Conservation (phyloP, 2,329 filamentous ascomycete species). For the Microsporum canis region DNA sequence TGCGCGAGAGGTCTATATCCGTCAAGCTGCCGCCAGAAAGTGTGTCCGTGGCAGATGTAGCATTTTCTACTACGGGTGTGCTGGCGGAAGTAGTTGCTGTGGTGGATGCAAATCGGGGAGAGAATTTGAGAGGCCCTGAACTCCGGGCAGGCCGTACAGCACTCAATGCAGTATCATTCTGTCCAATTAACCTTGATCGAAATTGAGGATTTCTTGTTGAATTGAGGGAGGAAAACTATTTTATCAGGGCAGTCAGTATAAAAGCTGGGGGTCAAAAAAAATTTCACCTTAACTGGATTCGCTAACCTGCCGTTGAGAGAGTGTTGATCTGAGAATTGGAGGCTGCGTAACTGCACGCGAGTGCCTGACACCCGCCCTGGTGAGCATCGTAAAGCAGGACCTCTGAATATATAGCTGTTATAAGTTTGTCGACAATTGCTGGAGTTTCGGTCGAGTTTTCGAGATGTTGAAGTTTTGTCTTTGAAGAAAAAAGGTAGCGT, state of each 20-base stretch:
- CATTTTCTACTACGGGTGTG: constrained; percentile 7
- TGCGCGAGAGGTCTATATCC: constrained; percentile 37
- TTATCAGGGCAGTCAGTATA: background rate
- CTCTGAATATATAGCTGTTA: background rate
- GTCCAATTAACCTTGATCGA: background rate
- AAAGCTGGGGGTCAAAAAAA: background rate
- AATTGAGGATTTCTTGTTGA: constrained; percentile 6
- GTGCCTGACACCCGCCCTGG: constrained; percentile 43
- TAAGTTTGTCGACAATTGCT: background rate
- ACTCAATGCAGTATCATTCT: background rate
- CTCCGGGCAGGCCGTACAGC: background rate
- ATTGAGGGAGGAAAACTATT: constrained; percentile 14
- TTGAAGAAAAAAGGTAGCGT: background rate
- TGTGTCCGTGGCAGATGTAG: constrained; percentile 7
- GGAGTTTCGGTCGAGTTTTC: background rate
- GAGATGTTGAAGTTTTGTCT: background rate
- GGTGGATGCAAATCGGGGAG: constrained; percentile 27
- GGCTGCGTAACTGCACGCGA: constrained; percentile 35
- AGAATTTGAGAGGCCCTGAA: constrained; percentile 10
- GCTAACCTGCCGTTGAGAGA: constrained; percentile 28
- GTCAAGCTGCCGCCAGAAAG: constrained; percentile 18
- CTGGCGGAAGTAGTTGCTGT: constrained; percentile 19
- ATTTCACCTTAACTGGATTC: background rate
- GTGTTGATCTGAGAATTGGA: constrained; percentile 21
- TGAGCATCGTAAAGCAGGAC: constrained; percentile 38